Evolutionary conservation across 768 basidiomycete species (phyloP).

Genomic region (Boletus subcaerulescens): DNA sequence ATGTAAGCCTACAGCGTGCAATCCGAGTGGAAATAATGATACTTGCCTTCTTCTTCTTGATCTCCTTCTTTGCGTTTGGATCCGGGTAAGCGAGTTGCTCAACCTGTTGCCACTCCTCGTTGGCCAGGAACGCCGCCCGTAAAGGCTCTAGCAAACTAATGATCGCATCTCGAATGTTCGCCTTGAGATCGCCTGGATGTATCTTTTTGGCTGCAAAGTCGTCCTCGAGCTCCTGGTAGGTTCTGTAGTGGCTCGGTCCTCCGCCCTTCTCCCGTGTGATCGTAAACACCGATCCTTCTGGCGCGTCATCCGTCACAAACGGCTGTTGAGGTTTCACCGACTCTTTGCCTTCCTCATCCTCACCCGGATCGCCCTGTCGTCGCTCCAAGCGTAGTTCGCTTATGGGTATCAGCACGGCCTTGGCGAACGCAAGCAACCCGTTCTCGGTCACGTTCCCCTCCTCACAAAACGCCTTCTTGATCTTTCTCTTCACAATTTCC

Average conservation of each 20-base stretch:
- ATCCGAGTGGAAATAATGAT: background rate
- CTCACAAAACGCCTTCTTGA: slow-evolving; percentile 91
- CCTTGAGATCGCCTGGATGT: slow-evolving; percentile 90
- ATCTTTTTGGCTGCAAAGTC: slow-evolving; percentile 76
- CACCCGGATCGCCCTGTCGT: slow-evolving; percentile 40
- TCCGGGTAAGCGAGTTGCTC: no score
- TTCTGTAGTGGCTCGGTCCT: no score
- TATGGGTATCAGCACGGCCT: slow-evolving; percentile 89
- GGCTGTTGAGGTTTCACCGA: slow-evolving; percentile 52
- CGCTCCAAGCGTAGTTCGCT: slow-evolving; percentile 69
- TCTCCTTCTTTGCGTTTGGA: no score
- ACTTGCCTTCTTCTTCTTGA: no score
- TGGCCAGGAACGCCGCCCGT: slow-evolving; percentile 68
- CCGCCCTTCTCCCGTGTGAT: no score
- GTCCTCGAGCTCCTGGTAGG: slow-evolving; percentile 47
- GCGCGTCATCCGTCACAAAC: slow-evolving; percentile 45
- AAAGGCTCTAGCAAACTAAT: slow-evolving; percentile 77
- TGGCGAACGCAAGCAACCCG: slow-evolving; percentile 84
- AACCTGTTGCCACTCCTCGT: slow-evolving; percentile 77
- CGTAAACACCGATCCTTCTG: no score
- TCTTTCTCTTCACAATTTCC: no score
- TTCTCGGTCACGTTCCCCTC: slow-evolving; percentile 88
- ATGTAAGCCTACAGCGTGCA: background rate
- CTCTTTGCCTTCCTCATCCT: slow-evolving; percentile 43
- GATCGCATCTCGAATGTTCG: slow-evolving; percentile 69